Conservation (phyloP, 495 filamentous ascomycete species). For the Penicillium manginii region DNA sequence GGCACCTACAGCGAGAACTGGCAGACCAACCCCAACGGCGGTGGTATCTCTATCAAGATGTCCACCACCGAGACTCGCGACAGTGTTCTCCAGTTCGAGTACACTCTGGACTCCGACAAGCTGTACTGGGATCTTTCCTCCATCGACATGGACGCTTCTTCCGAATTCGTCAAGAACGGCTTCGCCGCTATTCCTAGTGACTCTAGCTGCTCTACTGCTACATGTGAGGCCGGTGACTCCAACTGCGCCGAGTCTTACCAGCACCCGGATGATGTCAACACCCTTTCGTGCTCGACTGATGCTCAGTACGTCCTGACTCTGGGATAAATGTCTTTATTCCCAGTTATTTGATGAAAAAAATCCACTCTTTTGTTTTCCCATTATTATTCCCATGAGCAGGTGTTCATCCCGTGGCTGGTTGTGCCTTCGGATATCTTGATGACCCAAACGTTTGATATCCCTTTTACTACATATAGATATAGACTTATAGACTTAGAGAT, state of each 20-base stretch:
- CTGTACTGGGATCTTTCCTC: slow-evolving; percentile 42
- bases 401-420: not conserved
- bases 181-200: slow-evolving; percentile 28
- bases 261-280: slow-evolving; percentile 39
- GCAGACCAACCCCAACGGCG: slow-evolving; percentile 45
- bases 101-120: slow-evolving; percentile 25
- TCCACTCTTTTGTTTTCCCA: slow-evolving; percentile 3
- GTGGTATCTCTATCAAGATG: slow-evolving; percentile 53
- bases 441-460: slow-evolving; percentile 1
- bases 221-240: slow-evolving; percentile 30
- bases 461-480: not conserved
- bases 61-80: slow-evolving; percentile 35
- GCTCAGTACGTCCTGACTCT: slow-evolving; percentile 33
- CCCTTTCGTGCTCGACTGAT: slow-evolving; percentile 30
- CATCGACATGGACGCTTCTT: slow-evolving; percentile 30
- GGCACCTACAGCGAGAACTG: slow-evolving; percentile 40
- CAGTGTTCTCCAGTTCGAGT: slow-evolving; percentile 48
- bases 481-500: slow-evolving; percentile 8
- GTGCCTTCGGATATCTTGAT: not conserved
- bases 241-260: slow-evolving; percentile 37
- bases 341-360: not conserved
- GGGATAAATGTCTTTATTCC: slow-evolving; percentile 23
- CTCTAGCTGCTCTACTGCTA: slow-evolving; percentile 29
- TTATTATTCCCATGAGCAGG: not conserved
- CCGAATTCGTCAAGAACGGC: slow-evolving; percentile 25